These are phyloP conservation scores for Manihot esculenta DNA, from an alignment of 441 rosid genomes.

Conservation along the genomic window DNA sequence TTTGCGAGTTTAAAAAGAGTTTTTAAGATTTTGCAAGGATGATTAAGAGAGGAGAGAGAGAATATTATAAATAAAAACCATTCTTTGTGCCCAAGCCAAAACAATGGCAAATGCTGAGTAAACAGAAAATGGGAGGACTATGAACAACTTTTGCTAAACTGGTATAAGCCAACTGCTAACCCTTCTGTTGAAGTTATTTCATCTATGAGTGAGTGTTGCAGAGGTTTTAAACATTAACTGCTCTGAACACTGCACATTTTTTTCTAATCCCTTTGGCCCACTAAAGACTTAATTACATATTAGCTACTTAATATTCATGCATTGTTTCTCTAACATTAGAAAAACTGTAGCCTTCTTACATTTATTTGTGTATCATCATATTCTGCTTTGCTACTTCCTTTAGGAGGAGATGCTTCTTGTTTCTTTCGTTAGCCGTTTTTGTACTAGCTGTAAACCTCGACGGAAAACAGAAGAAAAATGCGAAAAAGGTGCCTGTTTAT, in stretches of 20 bases:
- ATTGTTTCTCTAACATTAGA: constrained; percentile 31
- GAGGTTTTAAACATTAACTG: constrained; percentile 27
- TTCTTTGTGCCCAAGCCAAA: constrained; percentile 9
- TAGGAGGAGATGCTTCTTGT: constrained; percentile 15
- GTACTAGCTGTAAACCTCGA: constrained; percentile 31
- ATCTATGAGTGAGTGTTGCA: constrained; percentile 28
- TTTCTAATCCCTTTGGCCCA: constrained; percentile 23
- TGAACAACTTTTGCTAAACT: constrained; percentile 17
- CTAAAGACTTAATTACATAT: constrained; percentile 27
- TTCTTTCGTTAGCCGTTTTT: constrained; percentile 29
- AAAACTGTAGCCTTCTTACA: constrained; percentile 32
- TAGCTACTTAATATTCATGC: constrained; percentile 23
- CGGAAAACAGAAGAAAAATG: not conserved
- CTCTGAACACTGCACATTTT: constrained; percentile 23
- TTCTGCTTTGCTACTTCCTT: constrained; percentile 35
- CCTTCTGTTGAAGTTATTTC: constrained; percentile 22
- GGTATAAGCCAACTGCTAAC: constrained; percentile 16
- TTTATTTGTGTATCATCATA: constrained; percentile 35
- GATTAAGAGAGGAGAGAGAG: not conserved
- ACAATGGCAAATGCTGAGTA: not conserved
- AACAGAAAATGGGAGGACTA: not conserved
- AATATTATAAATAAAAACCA: not conserved
- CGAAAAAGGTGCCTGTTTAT: constrained; percentile 14
- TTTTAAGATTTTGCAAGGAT: not conserved
- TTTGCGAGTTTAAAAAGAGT: not conserved